phyloP scores from a whole-genome alignment of 1,284 basidiomycete species.

The Fomitiporia mediterranea region DNA sequence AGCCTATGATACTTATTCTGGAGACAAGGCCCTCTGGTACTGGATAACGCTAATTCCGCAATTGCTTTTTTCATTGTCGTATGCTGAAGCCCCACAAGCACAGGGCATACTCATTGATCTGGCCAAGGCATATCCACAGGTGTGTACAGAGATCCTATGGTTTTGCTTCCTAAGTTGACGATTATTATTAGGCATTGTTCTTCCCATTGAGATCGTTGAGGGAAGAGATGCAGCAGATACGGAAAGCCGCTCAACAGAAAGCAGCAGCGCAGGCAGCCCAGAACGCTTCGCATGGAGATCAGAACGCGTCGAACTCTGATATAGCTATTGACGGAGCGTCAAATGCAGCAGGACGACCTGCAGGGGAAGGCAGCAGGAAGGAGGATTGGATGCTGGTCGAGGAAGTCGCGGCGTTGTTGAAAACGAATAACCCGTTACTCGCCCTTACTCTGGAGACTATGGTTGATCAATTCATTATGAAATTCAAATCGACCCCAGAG shows the following conservation, averaged over 20 bases:
- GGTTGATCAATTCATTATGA: slow-evolving; percentile 90
- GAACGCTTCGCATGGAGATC: neutral
- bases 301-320: slow-evolving; percentile 24
- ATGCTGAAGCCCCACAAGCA: slow-evolving; percentile 91
- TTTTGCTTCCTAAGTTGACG: slow-evolving; percentile 7
- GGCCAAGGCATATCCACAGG: slow-evolving; percentile 93
- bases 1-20: slow-evolving; percentile 95
- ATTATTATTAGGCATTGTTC: slow-evolving; percentile 74
- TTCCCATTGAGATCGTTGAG: slow-evolving; percentile 90
- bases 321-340: slow-evolving; percentile 24
- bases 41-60: slow-evolving; percentile 99
- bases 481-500: slow-evolving; percentile 89
- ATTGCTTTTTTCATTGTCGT: slow-evolving; percentile 85
- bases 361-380: slow-evolving; percentile 41
- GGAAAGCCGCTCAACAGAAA: too few species aligned
- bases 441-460: slow-evolving; percentile 96
- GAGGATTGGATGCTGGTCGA: slow-evolving; percentile 92
- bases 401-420: slow-evolving; percentile 91
- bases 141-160: slow-evolving; percentile 32
- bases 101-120: slow-evolving; percentile 87
- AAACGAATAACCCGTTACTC: slow-evolving; percentile 94
- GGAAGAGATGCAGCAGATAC: slow-evolving; percentile 75
- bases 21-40: slow-evolving; percentile 96
- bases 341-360: slow-evolving; percentile 20
- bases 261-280: slow-evolving; percentile 19